Conservation (phyloP, 176 grass and related monocot genomes). For the Triticum urartu region DNA sequence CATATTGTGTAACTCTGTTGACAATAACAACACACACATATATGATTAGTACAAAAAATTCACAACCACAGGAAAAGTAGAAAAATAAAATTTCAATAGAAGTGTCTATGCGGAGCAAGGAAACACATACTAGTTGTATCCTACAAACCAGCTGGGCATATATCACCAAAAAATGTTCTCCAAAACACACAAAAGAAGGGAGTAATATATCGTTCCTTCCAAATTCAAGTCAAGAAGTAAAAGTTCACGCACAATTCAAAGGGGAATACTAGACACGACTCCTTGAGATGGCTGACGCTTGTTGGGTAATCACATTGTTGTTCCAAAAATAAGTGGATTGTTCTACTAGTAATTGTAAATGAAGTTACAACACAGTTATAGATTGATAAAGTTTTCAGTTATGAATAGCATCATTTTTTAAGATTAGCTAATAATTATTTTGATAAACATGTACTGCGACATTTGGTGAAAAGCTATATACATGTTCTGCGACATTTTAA, state of each 20-base stretch:
- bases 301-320: not conserved
- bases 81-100: not conserved
- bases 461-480: not conserved
- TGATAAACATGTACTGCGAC: not conserved
- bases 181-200: not conserved
- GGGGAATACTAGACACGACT: not conserved
- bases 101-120: not conserved
- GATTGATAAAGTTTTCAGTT: not conserved
- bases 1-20: constrained; percentile 45
- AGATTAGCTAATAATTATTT: not conserved
- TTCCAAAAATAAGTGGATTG: not conserved
- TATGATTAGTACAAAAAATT: not conserved
- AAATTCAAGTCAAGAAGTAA: not conserved
- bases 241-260: not conserved
- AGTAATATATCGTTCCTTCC: not conserved
- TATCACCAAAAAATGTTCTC: not conserved
- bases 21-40: not conserved
- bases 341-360: not conserved
- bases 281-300: not conserved
- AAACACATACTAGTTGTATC: not conserved
- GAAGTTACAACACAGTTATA: not conserved
- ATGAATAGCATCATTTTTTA: not conserved
- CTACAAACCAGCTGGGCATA: not conserved
- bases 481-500: not conserved
- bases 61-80: not conserved